Conservation (phyloP, 345 rosid species). For the Aegle marmelos region DNA sequence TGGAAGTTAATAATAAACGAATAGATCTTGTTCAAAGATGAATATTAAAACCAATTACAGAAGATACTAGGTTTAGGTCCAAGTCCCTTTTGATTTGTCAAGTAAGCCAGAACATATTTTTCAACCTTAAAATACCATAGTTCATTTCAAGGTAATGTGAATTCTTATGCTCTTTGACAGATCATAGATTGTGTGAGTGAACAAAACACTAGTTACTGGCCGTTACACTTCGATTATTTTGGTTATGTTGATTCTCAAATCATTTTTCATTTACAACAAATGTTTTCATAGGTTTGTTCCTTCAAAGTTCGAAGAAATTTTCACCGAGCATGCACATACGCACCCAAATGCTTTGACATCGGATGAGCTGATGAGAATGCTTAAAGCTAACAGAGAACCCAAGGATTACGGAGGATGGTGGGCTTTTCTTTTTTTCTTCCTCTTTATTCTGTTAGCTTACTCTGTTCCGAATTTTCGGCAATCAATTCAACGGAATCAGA, state of each 20-base stretch:
- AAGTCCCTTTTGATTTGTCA: no score
- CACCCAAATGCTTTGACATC: conserved; percentile 47
- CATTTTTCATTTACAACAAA: background rate
- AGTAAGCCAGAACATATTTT: no score
- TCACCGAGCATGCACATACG: conserved; percentile 47
- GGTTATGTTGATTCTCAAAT: background rate
- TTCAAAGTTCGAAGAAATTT: conserved; percentile 72
- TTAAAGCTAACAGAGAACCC: conserved; percentile 54
- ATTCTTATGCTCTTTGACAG: background rate
- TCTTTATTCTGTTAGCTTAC: background rate
- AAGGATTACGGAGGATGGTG: conserved; percentile 58
- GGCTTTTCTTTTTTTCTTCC: conserved; percentile 12
- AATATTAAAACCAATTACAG: no score
- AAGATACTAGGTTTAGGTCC: no score
- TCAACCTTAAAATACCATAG: no score
- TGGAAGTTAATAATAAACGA: background rate
- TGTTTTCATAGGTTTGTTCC: conserved; percentile 49
- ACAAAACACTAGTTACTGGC: no score
- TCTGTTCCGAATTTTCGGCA: background rate
- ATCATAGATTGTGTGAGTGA: background rate
- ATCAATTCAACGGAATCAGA: background rate
- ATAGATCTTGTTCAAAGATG: background rate
- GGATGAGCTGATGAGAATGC: conserved; percentile 43
- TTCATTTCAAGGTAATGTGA: no score
- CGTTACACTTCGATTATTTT: background rate